Conservation (phyloP, 176 grass and related monocot genomes). For the Musa itinerans region DNA sequence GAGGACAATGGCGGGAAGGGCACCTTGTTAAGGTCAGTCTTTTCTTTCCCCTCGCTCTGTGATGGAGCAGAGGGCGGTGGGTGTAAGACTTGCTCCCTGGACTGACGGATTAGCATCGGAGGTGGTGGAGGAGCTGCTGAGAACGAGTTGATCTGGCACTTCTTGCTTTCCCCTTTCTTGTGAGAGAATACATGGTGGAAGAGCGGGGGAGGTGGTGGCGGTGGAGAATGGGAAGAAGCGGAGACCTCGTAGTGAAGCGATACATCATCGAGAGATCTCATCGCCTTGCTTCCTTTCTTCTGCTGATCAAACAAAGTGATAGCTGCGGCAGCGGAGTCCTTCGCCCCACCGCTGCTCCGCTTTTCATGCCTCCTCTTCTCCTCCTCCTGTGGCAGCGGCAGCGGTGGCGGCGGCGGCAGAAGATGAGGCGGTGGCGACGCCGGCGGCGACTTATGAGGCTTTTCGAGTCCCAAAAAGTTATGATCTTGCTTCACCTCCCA, state of each 20-base stretch:
- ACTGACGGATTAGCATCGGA: slow-evolving; percentile 7
- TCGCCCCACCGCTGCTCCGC: slow-evolving; percentile 47
- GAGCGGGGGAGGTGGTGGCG: slow-evolving; percentile 44
- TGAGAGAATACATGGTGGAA: slow-evolving; percentile 49
- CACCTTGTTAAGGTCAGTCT: not conserved
- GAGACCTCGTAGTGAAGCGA: not conserved
- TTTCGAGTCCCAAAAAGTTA: slow-evolving; percentile 19
- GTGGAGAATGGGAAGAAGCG: slow-evolving; percentile 27
- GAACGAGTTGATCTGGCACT: slow-evolving; percentile 51
- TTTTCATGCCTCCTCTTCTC: slow-evolving; percentile 63
- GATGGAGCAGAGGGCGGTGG: not conserved
- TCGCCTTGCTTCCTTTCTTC: slow-evolving; percentile 67
- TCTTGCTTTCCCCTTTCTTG: slow-evolving; percentile 43
- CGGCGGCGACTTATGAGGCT: not conserved
- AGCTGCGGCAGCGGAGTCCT: slow-evolving; percentile 58
- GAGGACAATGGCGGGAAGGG: slow-evolving; percentile 10
- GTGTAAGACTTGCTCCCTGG: slow-evolving; percentile 20
- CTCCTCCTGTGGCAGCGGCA: slow-evolving; percentile 2
- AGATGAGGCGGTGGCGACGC: slow-evolving; percentile 29
- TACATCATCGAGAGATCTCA: not conserved
- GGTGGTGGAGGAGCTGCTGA: slow-evolving; percentile 7
- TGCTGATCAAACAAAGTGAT: slow-evolving; percentile 68
- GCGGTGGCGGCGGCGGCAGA: slow-evolving; percentile 19
- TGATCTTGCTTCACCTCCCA: not conserved
- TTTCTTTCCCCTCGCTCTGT: too few species aligned